Conservation (phyloP, 495 filamentous ascomycete species). For the Amphirosellinia nigrospora region DNA sequence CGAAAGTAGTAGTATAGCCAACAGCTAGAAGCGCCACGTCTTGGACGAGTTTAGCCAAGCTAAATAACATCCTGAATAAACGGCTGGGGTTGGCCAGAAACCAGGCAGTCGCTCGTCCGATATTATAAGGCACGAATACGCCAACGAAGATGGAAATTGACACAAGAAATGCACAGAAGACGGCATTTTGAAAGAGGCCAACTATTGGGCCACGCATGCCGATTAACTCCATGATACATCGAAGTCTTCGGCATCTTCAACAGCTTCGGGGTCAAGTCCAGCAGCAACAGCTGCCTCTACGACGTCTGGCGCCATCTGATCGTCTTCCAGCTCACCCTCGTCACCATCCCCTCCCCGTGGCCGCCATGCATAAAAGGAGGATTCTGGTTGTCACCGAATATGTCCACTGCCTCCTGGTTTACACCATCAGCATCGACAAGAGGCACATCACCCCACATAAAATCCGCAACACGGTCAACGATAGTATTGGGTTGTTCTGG, state of each 20-base stretch:
- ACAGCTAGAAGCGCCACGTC: conserved; percentile 50
- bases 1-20: conserved; percentile 39
- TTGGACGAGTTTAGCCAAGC: conserved; percentile 70
- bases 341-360: conserved; percentile 34
- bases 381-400: conserved; percentile 49
- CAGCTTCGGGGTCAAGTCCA: conserved; percentile 54
- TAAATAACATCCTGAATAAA: conserved; percentile 71
- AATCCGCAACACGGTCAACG: conserved; percentile 50
- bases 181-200: conserved; percentile 88
- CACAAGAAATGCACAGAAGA: conserved; percentile 91
- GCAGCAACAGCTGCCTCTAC: conserved; percentile 50
- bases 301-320: conserved; percentile 41
- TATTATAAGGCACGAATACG: conserved; percentile 89
- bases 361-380: conserved; percentile 34
- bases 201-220: conserved; percentile 94
- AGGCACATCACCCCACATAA: conserved; percentile 52
- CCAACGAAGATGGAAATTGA: conserved; percentile 82
- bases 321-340: conserved; percentile 35
- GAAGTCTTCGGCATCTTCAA: conserved; percentile 93
- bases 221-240: conserved; percentile 94
- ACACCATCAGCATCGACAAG: conserved; percentile 35
- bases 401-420: conserved; percentile 47
- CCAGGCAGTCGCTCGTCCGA: conserved; percentile 82
- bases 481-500: conserved; percentile 40
- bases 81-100: conserved; percentile 79